Base-by-base conservation (phyloP, 1,284 basidiomycete species). In the Sphagnurus paluster region DNA sequence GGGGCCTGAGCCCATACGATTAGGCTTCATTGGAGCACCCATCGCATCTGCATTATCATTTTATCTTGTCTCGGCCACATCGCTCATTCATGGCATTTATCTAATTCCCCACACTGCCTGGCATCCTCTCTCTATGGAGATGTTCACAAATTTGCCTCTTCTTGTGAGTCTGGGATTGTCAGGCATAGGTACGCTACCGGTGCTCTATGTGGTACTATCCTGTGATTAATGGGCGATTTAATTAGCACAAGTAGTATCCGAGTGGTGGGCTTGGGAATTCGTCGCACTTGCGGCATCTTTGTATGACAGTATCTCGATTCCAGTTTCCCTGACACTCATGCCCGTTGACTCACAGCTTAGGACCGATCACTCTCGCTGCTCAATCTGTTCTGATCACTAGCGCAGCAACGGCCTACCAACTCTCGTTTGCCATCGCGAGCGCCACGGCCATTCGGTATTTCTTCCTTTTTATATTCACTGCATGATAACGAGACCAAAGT, bases 231-330 rank as follows among this genome's bases (percentile, higher is more conserved):
- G 19, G 20, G 10, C 36, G 14, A n/a, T 19, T 14, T 14, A 11
- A 25, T 23, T n/a, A 65, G 65, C 67, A n/a, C 70, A 71, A 47
- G 62, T 65, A 1, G 87, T 86, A 1, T 82, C 82, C 8, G 90
- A 94, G 62, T 95, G 92, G 93, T 94, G 91, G 91, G 84, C 85
- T 26, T 94, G 92, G 92, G 91, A 94, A 61, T 72, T 91, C 7
- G 69, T 87, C 11, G 69, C 71, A 2, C 61, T 76, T 4, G 73
- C 69, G 36, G 87, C 82, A 36, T 84, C 82, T 56, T 52, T 68
- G 64, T 68, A 42, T 42, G 63, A 46, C 14, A 35, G 9, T 17
- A 7, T 21, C 3, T 21, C 26, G 6, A 6, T 21, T 11, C 14
- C 24, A 3, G n/a, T 24, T 7, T 5, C 8, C 23, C 7, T 10